phyloP scores from a whole-genome alignment of 106 monocot species.

The Allium fistulosum region DNA sequence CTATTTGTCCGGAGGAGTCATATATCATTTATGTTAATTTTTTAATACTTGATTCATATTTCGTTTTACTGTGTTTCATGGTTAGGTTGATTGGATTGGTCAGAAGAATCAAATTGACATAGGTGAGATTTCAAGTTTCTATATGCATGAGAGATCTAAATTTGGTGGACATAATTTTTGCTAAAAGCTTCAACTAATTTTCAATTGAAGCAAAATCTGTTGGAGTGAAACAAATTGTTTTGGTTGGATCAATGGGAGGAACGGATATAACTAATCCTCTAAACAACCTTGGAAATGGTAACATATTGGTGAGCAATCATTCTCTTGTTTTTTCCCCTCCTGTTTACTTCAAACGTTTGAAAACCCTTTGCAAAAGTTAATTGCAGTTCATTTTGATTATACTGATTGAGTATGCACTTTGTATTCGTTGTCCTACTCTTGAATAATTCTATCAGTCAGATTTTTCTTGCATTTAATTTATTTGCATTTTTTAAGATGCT shows the following conservation, averaged over 20 bases:
- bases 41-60: too few species aligned
- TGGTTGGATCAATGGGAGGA: slow-evolving; percentile 98
- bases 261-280: slow-evolving; percentile 71
- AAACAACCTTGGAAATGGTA: slow-evolving; percentile 91
- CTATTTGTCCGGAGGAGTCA: too few species aligned
- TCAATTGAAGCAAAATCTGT: slow-evolving; percentile 47
- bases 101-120: slow-evolving; percentile 99
- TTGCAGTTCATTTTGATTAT: too few species aligned
- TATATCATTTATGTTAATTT: too few species aligned
- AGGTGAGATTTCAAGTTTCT: slow-evolving; percentile 26
- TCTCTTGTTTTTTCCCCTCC: not conserved
- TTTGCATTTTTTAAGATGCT: too few species aligned
- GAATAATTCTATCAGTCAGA: too few species aligned
- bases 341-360: not conserved
- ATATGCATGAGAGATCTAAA: not conserved
- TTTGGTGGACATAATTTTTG: not conserved
- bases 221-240: slow-evolving; percentile 90
- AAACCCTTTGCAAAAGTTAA: too few species aligned
- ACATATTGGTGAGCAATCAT: slow-evolving; percentile 57
- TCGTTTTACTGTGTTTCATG: not conserved
- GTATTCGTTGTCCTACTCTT: too few species aligned
- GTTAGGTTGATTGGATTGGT: slow-evolving; percentile 96
- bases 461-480: too few species aligned
- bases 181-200: not conserved
- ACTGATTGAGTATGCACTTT: too few species aligned